Percentiles rank a stretch among this genome's conserved stretches.
These are phyloP conservation scores for Terfezia claveryi DNA, from an alignment of 495 filamentous ascomycete genomes.

Conservation along the genomic window DNA sequence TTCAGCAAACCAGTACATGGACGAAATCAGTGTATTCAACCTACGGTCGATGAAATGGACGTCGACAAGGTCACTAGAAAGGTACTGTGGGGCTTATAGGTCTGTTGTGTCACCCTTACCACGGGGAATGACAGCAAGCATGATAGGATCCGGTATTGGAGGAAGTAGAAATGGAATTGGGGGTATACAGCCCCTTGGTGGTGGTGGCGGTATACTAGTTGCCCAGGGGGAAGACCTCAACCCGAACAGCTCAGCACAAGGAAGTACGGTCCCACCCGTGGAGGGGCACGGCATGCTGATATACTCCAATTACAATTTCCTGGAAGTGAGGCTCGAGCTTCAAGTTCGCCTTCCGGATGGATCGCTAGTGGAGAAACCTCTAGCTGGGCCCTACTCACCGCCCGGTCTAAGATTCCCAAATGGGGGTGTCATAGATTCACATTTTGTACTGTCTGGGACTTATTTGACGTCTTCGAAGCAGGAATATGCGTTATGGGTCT, in stretches of 20 bases:
- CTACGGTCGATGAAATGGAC: constrained; percentile 92
- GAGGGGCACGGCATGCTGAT: constrained; percentile 75
- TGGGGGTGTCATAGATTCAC: constrained; percentile 75
- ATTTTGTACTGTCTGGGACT: constrained; percentile 91
- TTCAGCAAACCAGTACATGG: constrained; percentile 93
- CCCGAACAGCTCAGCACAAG: not conserved
- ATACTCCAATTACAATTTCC: constrained; percentile 97
- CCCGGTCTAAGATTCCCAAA: constrained; percentile 89
- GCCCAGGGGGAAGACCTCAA: constrained; percentile 1
- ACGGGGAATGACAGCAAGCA: constrained; percentile 34
- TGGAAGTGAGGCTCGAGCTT: constrained; percentile 87
- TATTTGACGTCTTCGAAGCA: constrained; percentile 95
- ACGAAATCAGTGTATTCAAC: constrained; percentile 96
- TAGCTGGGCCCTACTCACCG: constrained; percentile 68
- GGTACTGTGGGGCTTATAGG: constrained; percentile 86
- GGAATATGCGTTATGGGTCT: constrained; percentile 91
- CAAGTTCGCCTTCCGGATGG: constrained; percentile 75
- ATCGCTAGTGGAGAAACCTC: constrained; percentile 61
- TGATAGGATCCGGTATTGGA: constrained; percentile 35
- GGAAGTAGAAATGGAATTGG: not conserved
- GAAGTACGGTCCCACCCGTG: constrained; percentile 23
- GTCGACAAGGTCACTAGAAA: constrained; percentile 57
- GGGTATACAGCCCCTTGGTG: constrained; percentile 22
- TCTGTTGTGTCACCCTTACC: constrained; percentile 72
- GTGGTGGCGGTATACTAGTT: constrained; percentile 15